Evolutionary conservation across 805 yeast species (phyloP).

Genomic region (Candida yuanshanica): DNA sequence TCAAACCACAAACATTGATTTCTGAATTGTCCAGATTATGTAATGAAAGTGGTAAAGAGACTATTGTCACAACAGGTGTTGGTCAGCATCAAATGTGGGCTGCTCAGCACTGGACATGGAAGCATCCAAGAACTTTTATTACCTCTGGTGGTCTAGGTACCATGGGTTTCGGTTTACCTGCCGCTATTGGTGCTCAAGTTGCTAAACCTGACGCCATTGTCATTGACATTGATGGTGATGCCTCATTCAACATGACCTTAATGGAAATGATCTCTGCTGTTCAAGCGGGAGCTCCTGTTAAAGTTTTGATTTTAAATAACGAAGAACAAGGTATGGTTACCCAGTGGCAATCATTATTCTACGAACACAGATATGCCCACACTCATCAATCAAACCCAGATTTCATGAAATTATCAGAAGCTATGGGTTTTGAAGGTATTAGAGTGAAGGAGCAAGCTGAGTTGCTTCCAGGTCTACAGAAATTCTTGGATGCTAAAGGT

Average conservation of each 20-base stretch:
- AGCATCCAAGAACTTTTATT: slow-evolving; percentile 84
- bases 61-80: slow-evolving; percentile 93
- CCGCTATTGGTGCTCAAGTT: slow-evolving; percentile 97
- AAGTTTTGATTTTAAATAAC: slow-evolving; percentile 84
- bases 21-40: slow-evolving; percentile 72
- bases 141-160: slow-evolving; percentile 99
- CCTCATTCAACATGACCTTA: slow-evolving; percentile 97
- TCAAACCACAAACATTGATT: slow-evolving; percentile 92
- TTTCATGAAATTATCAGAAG: slow-evolving; percentile 86
- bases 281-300: slow-evolving; percentile 88
- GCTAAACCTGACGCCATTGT: slow-evolving; percentile 93
- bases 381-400: slow-evolving; percentile 96
- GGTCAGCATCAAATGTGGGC: slow-evolving; percentile 99
- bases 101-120: slow-evolving; percentile 96
- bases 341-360: slow-evolving; percentile 97
- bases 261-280: slow-evolving; percentile 92
- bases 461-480: slow-evolving; percentile 48
- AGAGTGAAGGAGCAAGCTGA: slow-evolving; percentile 68
- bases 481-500: slow-evolving; percentile 61
- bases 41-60: slow-evolving; percentile 57
- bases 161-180: slow-evolving; percentile 96
- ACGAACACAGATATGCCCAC: slow-evolving; percentile 96
- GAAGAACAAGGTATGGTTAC: slow-evolving; percentile 99
- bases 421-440: slow-evolving; percentile 87
- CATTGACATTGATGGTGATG: slow-evolving; percentile 97